phyloP scores from a whole-genome alignment of 1,284 basidiomycete genomes.

The Erythrobasidium hasegawianum region DNA sequence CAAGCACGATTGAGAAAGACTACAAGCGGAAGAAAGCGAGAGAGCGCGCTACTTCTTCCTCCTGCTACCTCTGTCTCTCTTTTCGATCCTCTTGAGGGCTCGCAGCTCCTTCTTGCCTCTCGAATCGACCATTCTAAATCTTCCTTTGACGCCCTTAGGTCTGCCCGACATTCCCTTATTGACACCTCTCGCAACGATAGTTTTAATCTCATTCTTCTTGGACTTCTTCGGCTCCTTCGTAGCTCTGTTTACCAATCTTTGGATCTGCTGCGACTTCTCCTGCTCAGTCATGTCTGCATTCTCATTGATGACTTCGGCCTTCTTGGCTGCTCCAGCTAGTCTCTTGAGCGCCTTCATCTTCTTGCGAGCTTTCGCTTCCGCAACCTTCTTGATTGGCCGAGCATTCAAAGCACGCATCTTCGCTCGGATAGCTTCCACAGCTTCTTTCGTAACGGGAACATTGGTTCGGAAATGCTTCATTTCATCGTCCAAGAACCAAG shows the following conservation, averaged over 20 bases:
- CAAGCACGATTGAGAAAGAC: conserved; percentile 6
- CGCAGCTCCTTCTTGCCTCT: conserved; percentile 44
- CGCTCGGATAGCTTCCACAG: conserved; percentile 76
- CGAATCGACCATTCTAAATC: conserved; percentile 75
- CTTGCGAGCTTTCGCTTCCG: conserved; percentile 96
- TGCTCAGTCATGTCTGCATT: conserved; percentile 84
- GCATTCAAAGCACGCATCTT: conserved; percentile 92
- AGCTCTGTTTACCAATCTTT: conserved; percentile 75
- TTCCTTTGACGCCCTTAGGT: conserved; percentile 88
- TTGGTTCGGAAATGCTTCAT: conserved; percentile 88
- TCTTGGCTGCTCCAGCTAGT: conserved; percentile 89
- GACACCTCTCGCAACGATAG: conserved; percentile 87
- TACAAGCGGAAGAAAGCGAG: neutral
- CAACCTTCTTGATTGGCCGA: conserved; percentile 96
- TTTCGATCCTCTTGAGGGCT: conserved; percentile 45
- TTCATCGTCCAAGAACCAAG: conserved; percentile 98
- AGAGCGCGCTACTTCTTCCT: conserved; percentile 19
- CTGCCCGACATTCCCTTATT: conserved; percentile 88
- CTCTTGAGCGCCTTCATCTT: conserved; percentile 82
- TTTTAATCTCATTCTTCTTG: conserved; percentile 70
- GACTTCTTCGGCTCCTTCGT: conserved; percentile 53
- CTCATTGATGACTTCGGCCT: conserved; percentile 90
- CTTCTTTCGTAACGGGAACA: conserved; percentile 95
- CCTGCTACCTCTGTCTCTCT: conserved; percentile 38
- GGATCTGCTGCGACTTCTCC: conserved; percentile 90